These are phyloP conservation scores for Colletotrichum lindemuthianum DNA, from an alignment of 2,329 filamentous ascomycete species.

Conservation along the genomic window DNA sequence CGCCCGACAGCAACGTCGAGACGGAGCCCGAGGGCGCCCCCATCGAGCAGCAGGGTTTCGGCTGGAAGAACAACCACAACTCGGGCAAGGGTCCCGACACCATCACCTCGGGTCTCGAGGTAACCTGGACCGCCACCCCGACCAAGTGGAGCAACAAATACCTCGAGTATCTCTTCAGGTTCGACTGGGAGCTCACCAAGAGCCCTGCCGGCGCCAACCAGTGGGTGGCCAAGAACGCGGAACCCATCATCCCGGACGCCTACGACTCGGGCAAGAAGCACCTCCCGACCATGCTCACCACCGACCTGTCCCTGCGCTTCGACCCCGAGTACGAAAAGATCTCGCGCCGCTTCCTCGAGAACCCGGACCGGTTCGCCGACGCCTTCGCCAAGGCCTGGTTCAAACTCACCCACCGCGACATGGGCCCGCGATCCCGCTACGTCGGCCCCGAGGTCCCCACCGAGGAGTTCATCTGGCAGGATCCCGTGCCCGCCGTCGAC, in stretches of 20 bases:
- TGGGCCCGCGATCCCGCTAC: conserved; percentile 77
- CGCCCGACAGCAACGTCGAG: conserved; percentile 15
- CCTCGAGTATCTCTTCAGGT: conserved; percentile 81
- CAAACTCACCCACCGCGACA: conserved; percentile 84
- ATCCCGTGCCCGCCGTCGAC: conserved; percentile 71
- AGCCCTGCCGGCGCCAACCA: conserved; percentile 81
- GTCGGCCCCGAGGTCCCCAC: conserved; percentile 79
- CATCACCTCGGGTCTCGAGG: conserved; percentile 81
- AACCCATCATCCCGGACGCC: conserved; percentile 75
- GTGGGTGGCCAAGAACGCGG: conserved; percentile 77
- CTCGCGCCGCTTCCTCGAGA: conserved; percentile 73
- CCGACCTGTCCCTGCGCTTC: conserved; percentile 76
- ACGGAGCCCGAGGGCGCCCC: not conserved
- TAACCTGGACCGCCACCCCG: conserved; percentile 81
- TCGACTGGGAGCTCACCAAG: conserved; percentile 81
- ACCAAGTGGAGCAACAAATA: conserved; percentile 78
- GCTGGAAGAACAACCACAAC: conserved; percentile 74
- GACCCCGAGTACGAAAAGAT: conserved; percentile 82
- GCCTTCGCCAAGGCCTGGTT: conserved; percentile 82
- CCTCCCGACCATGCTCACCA: conserved; percentile 80
- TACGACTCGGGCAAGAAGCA: conserved; percentile 78
- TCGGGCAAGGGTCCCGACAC: conserved; percentile 76
- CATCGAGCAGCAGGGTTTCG: conserved; percentile 51
- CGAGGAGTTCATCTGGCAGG: conserved; percentile 79
- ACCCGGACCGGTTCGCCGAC: conserved; percentile 75